These are phyloP conservation scores for Zangia roseola DNA, from an alignment of 768 basidiomycete species.

Conservation along the genomic window DNA sequence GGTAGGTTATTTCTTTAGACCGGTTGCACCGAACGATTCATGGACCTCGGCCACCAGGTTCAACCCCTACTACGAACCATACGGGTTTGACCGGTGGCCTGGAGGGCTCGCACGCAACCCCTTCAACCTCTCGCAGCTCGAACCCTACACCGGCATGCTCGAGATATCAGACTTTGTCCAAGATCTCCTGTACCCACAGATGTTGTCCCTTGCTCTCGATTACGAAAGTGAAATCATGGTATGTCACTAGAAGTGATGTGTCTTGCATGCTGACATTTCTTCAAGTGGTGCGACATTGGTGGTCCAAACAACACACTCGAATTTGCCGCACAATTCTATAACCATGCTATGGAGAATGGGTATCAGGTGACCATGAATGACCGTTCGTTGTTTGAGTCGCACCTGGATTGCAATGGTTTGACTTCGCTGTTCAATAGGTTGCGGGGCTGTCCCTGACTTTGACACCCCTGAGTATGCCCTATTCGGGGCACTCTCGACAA, in stretches of 20 bases:
- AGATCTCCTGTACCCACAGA: conserved; percentile 51
- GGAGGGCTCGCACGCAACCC: conserved; percentile 54
- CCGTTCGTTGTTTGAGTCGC: conserved; percentile 23
- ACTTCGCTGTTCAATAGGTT: conserved; percentile 33
- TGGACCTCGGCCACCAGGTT: conserved; percentile 37
- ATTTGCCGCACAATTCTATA: conserved; percentile 47
- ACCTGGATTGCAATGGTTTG: neutral
- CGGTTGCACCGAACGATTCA: neutral
- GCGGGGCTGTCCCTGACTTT: conserved; percentile 50
- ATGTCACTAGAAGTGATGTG: conserved; percentile 4
- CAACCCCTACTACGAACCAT: conserved; percentile 50
- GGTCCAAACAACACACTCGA: conserved; percentile 46
- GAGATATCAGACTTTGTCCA: conserved; percentile 51
- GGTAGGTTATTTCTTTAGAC: conserved; percentile 28
- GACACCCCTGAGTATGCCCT: conserved; percentile 55
- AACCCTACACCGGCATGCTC: conserved; percentile 53
- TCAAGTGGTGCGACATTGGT: conserved; percentile 58
- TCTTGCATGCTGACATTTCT: conserved; percentile 5
- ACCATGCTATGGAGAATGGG: conserved; percentile 39
- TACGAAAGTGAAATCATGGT: conserved; percentile 59
- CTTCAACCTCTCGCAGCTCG: conserved; percentile 44
- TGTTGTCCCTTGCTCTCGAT: conserved; percentile 45
- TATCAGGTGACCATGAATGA: conserved; percentile 49
- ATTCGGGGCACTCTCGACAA: conserved; percentile 45
- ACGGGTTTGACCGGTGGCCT: conserved; percentile 52